Conservation (phyloP, 2,329 filamentous ascomycete genomes). For the Rugonectria rugulosa region DNA sequence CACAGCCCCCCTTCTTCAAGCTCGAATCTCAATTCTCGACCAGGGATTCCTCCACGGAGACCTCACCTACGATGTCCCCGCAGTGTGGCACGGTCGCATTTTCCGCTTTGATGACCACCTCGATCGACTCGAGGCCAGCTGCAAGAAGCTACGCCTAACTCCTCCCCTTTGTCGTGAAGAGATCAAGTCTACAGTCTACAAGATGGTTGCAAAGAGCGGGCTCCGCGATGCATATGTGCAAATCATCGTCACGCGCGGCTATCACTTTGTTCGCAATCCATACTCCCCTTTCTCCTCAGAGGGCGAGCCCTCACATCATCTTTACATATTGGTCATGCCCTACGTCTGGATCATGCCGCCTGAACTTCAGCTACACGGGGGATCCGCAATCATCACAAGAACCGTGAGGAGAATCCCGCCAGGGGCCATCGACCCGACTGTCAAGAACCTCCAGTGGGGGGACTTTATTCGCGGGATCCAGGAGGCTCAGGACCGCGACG, state of each 20-base stretch:
- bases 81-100: conserved; percentile 60
- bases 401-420: conserved; percentile 55
- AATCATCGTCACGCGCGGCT: conserved; percentile 59
- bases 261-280: no score
- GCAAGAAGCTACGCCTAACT: conserved; percentile 53
- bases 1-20: conserved; percentile 52
- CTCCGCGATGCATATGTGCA: conserved; percentile 59
- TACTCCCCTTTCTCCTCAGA: no score
- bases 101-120: conserved; percentile 61
- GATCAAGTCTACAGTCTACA: conserved; percentile 48
- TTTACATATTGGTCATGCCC: conserved; percentile 58
- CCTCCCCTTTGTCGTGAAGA: conserved; percentile 51
- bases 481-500: conserved; percentile 56
- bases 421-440: conserved; percentile 56
- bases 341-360: conserved; percentile 61
- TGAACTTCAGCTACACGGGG: conserved; percentile 49
- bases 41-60: conserved; percentile 61
- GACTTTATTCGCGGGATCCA: conserved; percentile 54
- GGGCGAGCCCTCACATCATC: no score
- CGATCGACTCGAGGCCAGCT: conserved; percentile 51
- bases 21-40: conserved; percentile 57
- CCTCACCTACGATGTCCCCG: conserved; percentile 59
- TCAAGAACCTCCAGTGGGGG: conserved; percentile 63
- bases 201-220: conserved; percentile 55
- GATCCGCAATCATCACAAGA: conserved; percentile 52